These are phyloP conservation scores for Glaciozyma martinii DNA, from an alignment of 768 basidiomycete genomes.

Conservation along the genomic window DNA sequence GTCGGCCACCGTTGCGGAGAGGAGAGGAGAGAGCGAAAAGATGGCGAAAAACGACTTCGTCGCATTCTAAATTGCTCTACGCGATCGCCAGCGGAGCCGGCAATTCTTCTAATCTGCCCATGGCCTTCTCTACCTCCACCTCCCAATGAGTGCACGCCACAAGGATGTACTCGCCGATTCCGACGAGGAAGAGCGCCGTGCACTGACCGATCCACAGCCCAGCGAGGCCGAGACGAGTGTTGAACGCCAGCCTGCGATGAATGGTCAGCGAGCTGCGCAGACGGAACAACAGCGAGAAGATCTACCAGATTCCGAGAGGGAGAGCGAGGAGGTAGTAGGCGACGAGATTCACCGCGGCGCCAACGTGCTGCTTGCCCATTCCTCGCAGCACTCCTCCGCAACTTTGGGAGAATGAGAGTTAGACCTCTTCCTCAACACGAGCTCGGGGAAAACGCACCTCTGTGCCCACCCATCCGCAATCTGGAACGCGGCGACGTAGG, in stretches of 20 bases:
- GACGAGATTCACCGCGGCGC: conserved; percentile 62
- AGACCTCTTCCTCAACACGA: neutral
- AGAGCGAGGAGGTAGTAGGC: conserved; percentile 55
- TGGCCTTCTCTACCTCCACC: neutral
- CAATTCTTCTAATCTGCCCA: neutral
- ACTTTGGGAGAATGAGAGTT: neutral
- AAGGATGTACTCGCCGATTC: conserved; percentile 31
- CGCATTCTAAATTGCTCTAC: too few species aligned
- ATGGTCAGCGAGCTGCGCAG: neutral
- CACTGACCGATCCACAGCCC: conserved; percentile 63
- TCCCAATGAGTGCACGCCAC: neutral
- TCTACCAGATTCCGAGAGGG: conserved; percentile 46
- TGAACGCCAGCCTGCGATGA: conserved; percentile 44
- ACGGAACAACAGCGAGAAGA: neutral
- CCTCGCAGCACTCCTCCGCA: conserved; percentile 14
- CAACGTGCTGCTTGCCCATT: conserved; percentile 53
- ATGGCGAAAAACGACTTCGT: too few species aligned
- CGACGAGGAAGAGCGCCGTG: conserved; percentile 62
- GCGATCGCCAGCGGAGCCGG: too few species aligned
- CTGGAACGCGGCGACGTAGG: conserved; percentile 53
- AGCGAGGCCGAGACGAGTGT: conserved; percentile 41
- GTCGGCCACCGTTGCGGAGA: too few species aligned
- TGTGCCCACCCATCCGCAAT: conserved; percentile 51
- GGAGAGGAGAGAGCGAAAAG: too few species aligned
- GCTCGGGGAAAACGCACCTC: conserved; percentile 44